These are phyloP conservation scores for Entomortierella beljakovae DNA, from an alignment of 192 early-diverging fungal species.

Conservation along the genomic window DNA sequence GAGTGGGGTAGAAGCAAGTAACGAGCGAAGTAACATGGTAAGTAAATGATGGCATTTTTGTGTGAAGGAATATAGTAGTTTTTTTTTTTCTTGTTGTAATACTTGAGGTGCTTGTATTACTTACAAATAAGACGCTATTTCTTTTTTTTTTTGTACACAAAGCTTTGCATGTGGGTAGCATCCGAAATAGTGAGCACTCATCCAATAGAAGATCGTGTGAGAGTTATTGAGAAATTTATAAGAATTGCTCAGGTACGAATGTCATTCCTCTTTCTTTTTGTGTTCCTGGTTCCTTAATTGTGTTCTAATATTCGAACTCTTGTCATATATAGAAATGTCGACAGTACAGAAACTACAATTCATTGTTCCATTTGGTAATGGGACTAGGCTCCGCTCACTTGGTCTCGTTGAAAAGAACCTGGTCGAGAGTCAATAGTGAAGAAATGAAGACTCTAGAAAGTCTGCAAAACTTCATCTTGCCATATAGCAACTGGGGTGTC, in stretches of 20 bases:
- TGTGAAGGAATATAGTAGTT: background rate
- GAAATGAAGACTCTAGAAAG: slow-evolving; percentile 62
- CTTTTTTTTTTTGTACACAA: background rate
- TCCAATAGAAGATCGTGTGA: slow-evolving; percentile 58
- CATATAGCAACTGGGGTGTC: slow-evolving; percentile 67
- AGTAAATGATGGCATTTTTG: too few relatives aligned
- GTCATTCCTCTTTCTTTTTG: background rate
- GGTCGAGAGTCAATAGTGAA: slow-evolving; percentile 56
- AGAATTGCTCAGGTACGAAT: slow-evolving; percentile 63
- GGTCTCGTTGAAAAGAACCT: slow-evolving; percentile 63
- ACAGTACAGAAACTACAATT: slow-evolving; percentile 66
- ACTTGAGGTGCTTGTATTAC: background rate
- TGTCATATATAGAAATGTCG: slow-evolving; percentile 61
- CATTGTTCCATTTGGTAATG: slow-evolving; percentile 67
- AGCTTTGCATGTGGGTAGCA: slow-evolving; percentile 69
- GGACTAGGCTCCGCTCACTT: slow-evolving; percentile 67
- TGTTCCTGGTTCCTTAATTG: background rate
- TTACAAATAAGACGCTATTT: background rate
- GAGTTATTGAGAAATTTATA: slow-evolving; percentile 73
- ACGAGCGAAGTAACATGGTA: slow-evolving; percentile 45
- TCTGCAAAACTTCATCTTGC: slow-evolving; percentile 64
- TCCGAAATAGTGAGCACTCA: slow-evolving; percentile 62
- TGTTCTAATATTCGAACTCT: background rate
- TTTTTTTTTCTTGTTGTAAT: background rate
- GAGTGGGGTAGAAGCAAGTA: slow-evolving; percentile 43